phyloP scores from a whole-genome alignment of 2,329 filamentous ascomycete genomes.

The Leptographium wingfieldii region DNA sequence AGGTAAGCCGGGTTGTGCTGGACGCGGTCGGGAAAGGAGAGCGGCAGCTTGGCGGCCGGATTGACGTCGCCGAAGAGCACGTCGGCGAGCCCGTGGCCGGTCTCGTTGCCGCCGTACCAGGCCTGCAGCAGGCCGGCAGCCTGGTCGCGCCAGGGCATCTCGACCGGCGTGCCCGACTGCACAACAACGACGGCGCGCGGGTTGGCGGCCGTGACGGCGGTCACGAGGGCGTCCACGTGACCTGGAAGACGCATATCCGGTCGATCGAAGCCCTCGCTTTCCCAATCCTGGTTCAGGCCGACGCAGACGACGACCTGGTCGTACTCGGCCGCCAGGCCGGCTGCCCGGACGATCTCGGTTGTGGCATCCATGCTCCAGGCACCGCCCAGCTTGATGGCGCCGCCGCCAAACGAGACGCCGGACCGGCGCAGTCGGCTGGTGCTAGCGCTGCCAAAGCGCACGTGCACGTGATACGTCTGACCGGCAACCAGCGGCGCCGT shows the following conservation, averaged over 20 bases:
- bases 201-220: conserved; percentile 39
- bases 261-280: conserved; percentile 14
- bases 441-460: conserved; percentile 12
- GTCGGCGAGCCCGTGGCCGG: conserved; percentile 52
- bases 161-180: conserved; percentile 45
- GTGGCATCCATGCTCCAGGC: conserved; percentile 6
- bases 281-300: conserved; percentile 35
- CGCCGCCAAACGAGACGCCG: conserved; percentile 31
- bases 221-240: conserved; percentile 21
- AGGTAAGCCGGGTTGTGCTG: conserved; percentile 65
- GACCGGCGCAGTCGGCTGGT: conserved; percentile 5
- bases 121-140: conserved; percentile 42
- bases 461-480: conserved; percentile 18
- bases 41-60: conserved; percentile 55
- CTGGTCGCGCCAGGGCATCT: conserved; percentile 35
- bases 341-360: conserved; percentile 7
- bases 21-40: conserved; percentile 55
- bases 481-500: conserved; percentile 16
- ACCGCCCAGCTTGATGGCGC: conserved; percentile 23
- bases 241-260: conserved; percentile 11
- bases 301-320: conserved; percentile 49
- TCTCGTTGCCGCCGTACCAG: conserved; percentile 55
- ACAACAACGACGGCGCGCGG: conserved; percentile 44
- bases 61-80: conserved; percentile 48
- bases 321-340: conserved; percentile 29